Conservation (phyloP, 345 rosid genomes). For the Ceriops zippeliana region DNA sequence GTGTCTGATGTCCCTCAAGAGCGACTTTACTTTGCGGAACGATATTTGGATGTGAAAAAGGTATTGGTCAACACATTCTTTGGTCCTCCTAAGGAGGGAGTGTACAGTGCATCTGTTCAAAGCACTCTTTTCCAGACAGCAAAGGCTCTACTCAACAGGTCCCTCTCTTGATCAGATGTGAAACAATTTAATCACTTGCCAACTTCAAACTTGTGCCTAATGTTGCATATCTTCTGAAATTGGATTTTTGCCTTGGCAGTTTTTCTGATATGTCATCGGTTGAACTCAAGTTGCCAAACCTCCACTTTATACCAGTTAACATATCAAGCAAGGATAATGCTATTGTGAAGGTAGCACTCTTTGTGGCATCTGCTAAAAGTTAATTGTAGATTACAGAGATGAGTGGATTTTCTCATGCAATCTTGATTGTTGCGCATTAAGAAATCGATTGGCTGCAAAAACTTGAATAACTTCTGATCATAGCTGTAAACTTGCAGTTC, state of each 20-base stretch:
- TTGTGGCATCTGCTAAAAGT: not conserved
- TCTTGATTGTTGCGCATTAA: not conserved
- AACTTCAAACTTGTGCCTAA: not conserved
- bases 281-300: conserved; percentile 80
- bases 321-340: conserved; percentile 61
- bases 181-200: not conserved
- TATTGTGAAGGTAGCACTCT: conserved; percentile 66
- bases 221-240: not conserved
- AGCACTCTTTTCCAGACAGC: conserved; percentile 83
- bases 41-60: conserved; percentile 55
- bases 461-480: not conserved
- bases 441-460: not conserved
- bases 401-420: not conserved
- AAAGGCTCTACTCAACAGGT: conserved; percentile 74
- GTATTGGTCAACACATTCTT: conserved; percentile 62
- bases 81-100: conserved; percentile 78
- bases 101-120: conserved; percentile 96
- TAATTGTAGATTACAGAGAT: not conserved
- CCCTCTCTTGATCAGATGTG: conserved; percentile 7
- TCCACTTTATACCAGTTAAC: conserved; percentile 88
- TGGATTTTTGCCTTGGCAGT: conserved; percentile 38
- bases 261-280: conserved; percentile 63
- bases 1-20: conserved; percentile 52
- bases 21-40: conserved; percentile 59
- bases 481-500: conserved; percentile 49